Percentiles rank a stretch among this genome's conserved stretches.
Evolutionary conservation across 2,329 filamentous ascomycete species (phyloP).

Genomic region (Apiospora marii): DNA sequence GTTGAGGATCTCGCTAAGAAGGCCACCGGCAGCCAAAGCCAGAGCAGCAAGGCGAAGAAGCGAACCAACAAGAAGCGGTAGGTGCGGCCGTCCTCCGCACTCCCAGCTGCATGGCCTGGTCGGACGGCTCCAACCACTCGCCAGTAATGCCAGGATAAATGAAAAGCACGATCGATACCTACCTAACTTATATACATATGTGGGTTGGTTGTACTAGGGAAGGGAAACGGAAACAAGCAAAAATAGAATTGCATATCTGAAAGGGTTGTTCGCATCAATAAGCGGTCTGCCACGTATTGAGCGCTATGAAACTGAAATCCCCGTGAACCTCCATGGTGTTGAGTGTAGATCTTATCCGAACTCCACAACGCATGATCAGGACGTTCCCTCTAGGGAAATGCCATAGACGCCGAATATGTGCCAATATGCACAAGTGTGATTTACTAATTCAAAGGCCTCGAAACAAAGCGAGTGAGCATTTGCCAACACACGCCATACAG

Average conservation of each 20-base stretch:
- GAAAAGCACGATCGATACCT: neutral
- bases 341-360: neutral
- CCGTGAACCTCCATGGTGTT: neutral
- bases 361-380: neutral
- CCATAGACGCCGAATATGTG: neutral
- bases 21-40: conserved; percentile 53
- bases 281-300: neutral
- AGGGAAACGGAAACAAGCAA: neutral
- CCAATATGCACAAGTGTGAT: conserved; percentile 1
- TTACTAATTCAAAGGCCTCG: neutral
- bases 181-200: conserved; percentile 1
- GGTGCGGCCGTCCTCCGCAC: neutral
- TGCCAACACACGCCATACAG: neutral
- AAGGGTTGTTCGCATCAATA: neutral
- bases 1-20: conserved; percentile 63
- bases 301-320: neutral
- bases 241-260: neutral
- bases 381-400: neutral
- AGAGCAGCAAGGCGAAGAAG: conserved; percentile 58
- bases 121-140: neutral
- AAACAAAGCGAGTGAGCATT: neutral
- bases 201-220: neutral
- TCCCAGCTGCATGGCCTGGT: neutral
- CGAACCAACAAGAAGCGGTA: conserved; percentile 64
- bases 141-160: neutral